A percentile compares a stretch with the other conserved stretches of the same genome.
phyloP scores from a whole-genome alignment of 73 alveolate species.

The Paramecium tetraurelia region DNA sequence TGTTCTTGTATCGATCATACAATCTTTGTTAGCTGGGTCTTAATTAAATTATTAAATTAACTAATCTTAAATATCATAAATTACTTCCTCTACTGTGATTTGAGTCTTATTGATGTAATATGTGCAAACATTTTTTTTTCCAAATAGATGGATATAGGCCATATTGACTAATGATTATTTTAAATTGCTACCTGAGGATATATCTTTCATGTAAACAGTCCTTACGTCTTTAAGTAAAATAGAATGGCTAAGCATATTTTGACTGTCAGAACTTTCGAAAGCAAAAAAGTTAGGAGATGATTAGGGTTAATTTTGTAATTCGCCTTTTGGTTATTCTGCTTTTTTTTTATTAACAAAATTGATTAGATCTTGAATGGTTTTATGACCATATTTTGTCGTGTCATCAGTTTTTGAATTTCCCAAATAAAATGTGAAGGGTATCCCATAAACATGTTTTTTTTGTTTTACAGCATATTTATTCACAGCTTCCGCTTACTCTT shows the following conservation, averaged over 20 bases:
- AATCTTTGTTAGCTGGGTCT: neutral
- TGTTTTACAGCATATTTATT: neutral
- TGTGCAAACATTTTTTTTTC: neutral
- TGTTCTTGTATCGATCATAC: neutral
- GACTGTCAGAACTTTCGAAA: neutral
- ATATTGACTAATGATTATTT: neutral
- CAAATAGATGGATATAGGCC: neutral
- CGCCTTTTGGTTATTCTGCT: no score
- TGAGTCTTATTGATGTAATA: neutral
- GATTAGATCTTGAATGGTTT: neutral
- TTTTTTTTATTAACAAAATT: neutral
- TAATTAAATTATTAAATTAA: neutral
- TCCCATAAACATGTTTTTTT: neutral
- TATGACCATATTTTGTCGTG: neutral
- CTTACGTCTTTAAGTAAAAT: neutral
- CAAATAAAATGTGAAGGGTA: neutral
- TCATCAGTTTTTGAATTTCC: neutral
- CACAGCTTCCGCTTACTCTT: neutral
- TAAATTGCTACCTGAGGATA: neutral
- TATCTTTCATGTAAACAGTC: neutral
- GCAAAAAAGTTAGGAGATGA: neutral
- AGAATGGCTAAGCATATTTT: neutral
- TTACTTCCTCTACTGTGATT: neutral
- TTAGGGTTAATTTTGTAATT: no score
- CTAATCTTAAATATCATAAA: neutral